Percentiles rank a stretch among this genome's conserved stretches.
Conservation (phyloP, 441 rosid species). For the Iberis amara region DNA sequence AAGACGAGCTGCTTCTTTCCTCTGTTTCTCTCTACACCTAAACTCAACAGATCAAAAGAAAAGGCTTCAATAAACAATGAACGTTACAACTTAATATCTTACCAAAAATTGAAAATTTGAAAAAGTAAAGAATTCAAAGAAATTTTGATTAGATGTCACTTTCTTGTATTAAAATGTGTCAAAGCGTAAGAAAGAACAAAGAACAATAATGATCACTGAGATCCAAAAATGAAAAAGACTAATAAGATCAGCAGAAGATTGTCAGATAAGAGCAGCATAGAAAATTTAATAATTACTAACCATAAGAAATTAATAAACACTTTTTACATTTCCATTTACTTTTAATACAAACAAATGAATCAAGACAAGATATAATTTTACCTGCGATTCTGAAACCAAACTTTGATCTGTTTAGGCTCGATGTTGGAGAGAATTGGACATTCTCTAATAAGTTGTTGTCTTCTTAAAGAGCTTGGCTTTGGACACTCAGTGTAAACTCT, state of each 20-base stretch:
- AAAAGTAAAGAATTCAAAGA: constrained; percentile 16
- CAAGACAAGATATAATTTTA: neutral
- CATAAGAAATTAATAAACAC: neutral
- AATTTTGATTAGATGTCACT: constrained; percentile 31
- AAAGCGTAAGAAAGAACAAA: constrained; percentile 6
- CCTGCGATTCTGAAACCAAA: constrained; percentile 98
- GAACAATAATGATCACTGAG: constrained; percentile 21
- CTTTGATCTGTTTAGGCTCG: constrained; percentile 94
- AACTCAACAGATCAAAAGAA: neutral
- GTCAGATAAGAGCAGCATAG: constrained; percentile 8
- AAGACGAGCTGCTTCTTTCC: constrained; percentile 86
- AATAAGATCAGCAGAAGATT: neutral
- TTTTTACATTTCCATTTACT: neutral
- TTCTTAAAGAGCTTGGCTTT: constrained; percentile 78
- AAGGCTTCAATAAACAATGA: too few species aligned
- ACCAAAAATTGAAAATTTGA: too few species aligned
- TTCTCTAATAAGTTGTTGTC: constrained; percentile 88
- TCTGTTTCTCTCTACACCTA: constrained; percentile 93
- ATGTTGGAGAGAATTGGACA: constrained; percentile 84
- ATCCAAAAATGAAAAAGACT: constrained; percentile 11
- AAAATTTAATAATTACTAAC: neutral
- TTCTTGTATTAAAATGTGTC: constrained; percentile 23
- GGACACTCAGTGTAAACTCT: constrained; percentile 87
- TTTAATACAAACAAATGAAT: constrained; percentile 1
- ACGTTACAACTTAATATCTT: too few species aligned